Conservation (phyloP, 768 basidiomycete species). For the Pholiota conissans region DNA sequence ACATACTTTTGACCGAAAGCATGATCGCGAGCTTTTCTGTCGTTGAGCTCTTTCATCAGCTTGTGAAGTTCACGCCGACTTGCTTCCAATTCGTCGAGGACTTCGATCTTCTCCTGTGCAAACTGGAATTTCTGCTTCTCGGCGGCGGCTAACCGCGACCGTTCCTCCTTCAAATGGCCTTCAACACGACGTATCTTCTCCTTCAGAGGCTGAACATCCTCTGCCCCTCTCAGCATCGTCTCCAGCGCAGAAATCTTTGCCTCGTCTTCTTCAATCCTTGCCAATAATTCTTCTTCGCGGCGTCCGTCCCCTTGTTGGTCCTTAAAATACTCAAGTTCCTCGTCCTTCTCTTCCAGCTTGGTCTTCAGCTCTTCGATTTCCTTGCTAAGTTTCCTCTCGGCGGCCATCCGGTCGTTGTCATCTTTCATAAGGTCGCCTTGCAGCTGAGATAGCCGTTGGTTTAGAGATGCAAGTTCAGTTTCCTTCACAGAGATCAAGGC, state of each 20-base stretch:
- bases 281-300: conserved; percentile 61
- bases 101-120: conserved; percentile 54
- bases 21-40: conserved; percentile 24
- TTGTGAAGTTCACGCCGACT: conserved; percentile 31
- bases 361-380: conserved; percentile 45
- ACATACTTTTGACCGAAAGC: conserved; percentile 21
- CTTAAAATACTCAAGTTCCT: conserved; percentile 52
- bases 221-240: conserved; percentile 41
- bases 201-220: conserved; percentile 35
- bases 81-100: conserved; percentile 42
- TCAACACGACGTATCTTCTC: conserved; percentile 41
- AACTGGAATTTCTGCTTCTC: conserved; percentile 47
- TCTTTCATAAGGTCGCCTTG: conserved; percentile 50
- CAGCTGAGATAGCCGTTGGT: conserved; percentile 47
- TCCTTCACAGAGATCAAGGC: conserved; percentile 45
- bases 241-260: conserved; percentile 63
- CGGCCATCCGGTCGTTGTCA: conserved; percentile 60
- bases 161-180: conserved; percentile 41
- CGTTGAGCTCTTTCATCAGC: conserved; percentile 21
- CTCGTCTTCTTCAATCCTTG: conserved; percentile 73
- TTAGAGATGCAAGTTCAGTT: conserved; percentile 37
- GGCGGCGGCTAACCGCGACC: conserved; percentile 33
- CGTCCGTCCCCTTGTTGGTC: conserved; percentile 39
- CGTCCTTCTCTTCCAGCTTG: conserved; percentile 54
- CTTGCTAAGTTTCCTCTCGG: conserved; percentile 45